Evolutionary conservation across 2,329 filamentous ascomycete species (phyloP).

Genomic region (Xylaria sp.): DNA sequence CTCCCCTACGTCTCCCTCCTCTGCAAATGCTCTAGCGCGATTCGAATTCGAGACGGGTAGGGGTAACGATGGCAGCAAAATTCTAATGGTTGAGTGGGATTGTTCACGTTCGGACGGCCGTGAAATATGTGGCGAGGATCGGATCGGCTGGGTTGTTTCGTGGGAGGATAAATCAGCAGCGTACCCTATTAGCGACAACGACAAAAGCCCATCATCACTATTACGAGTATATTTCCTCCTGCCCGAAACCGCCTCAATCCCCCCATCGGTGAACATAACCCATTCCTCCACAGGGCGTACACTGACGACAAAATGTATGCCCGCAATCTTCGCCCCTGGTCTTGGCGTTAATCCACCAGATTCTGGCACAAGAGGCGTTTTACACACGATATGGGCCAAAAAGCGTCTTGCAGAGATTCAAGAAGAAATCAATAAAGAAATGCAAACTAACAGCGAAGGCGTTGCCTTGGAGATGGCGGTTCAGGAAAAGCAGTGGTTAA

Average conservation of each 20-base stretch:
- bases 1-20: conserved; percentile 53
- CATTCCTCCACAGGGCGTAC: conserved; percentile 45
- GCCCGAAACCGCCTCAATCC: conserved; percentile 73
- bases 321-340: conserved; percentile 83
- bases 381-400: conserved; percentile 92
- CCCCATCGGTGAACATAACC: conserved; percentile 71
- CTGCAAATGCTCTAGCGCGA: conserved; percentile 68
- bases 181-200: conserved; percentile 66
- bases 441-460: conserved; percentile 76
- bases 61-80: conserved; percentile 84
- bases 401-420: conserved; percentile 77
- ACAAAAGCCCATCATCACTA: conserved; percentile 45
- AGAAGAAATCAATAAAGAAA: conserved; percentile 76
- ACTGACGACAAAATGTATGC: conserved; percentile 75
- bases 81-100: conserved; percentile 89
- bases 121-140: conserved; percentile 33
- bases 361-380: conserved; percentile 77
- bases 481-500: conserved; percentile 85
- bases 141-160: conserved; percentile 71
- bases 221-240: conserved; percentile 81
- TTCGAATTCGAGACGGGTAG: conserved; percentile 84
- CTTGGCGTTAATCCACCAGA: conserved; percentile 70
- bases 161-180: conserved; percentile 83
- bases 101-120: conserved; percentile 55
- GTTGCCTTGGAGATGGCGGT: conserved; percentile 84